Evolutionary conservation across 495 filamentous ascomycete species (phyloP), one percentile per base, ranked within the genome.

Genomic region (Aspergillus nidulans): DNA sequence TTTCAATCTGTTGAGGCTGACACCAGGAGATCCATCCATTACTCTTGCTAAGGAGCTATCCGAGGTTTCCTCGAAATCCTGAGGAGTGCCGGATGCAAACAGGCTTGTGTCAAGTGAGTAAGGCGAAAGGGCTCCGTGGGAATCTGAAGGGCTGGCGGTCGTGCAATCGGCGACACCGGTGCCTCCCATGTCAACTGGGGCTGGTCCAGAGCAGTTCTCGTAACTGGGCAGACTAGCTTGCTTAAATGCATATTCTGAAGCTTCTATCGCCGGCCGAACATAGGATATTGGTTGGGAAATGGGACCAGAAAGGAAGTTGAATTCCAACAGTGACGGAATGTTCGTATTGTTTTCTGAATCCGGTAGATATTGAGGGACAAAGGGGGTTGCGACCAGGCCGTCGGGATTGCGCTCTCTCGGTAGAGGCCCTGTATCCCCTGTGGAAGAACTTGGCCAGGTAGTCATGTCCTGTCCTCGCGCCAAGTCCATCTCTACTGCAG

Each of bases 231-330:
- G 13, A 32, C n/a, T 45, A 15, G 30, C 26, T 15, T 50, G 38
- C 34, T 32, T 25, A 16, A 64, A 26, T 6, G 52, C 15, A 23
- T 53, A 55, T 1, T 45, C 44, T 1, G 62, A 34, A 8, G 41
- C 43, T 39, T 67, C 65, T 1, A 60, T 16, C 6, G 69, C 59
- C 15, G 69, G 67, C 6, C 70, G 72, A 53, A 75, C 61, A 42
- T 69, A 72, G 1, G 71, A 76, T 9, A 65, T 61, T 18, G 72
- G 67, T 41, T 69, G 69, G 1, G 73, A 70, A 0, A 71, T 62
- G 0, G 66, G 55, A 38, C 52, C 67, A n/a, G 66, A 49, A 4
- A 62, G 64, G 28, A 73, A 70, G 6, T 57, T 56, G 43, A 75
- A 71, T 1, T 59, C 53, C 19, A 65, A 62, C 1, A 73, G 57